Conservation (phyloP, 164 flowering plant species). For the Dillenia turbinata region DNA sequence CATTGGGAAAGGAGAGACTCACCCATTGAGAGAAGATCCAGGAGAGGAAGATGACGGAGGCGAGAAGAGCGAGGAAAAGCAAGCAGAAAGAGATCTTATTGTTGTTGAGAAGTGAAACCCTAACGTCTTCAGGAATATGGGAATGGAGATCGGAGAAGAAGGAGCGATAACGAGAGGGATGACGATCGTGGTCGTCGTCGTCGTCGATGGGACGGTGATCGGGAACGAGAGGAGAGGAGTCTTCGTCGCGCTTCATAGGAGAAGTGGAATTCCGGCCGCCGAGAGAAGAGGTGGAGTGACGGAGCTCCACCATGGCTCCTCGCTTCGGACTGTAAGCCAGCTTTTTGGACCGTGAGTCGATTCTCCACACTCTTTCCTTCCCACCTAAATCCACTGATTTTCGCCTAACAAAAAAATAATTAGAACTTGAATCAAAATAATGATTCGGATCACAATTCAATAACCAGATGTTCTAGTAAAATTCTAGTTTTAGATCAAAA, state of each 20-base stretch:
- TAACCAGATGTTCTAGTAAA: too few species aligned
- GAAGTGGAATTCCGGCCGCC: slow-evolving; percentile 65
- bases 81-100: slow-evolving; percentile 46
- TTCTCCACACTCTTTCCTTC: too few species aligned
- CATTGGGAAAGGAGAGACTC: slow-evolving; percentile 11
- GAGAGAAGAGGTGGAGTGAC: slow-evolving; percentile 76
- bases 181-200: slow-evolving; percentile 40
- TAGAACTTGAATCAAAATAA: too few species aligned
- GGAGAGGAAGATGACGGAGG: slow-evolving; percentile 44
- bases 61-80: slow-evolving; percentile 29
- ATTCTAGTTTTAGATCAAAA: too few species aligned
- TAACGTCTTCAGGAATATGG: slow-evolving; percentile 40
- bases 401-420: too few species aligned
- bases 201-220: slow-evolving; percentile 32
- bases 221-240: slow-evolving; percentile 40
- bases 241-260: slow-evolving; percentile 69
- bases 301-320: slow-evolving; percentile 83
- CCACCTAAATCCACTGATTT: too few species aligned
- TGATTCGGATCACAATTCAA: too few species aligned
- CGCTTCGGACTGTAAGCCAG: slow-evolving; percentile 39
- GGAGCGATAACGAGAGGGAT: slow-evolving; percentile 39
- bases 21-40: slow-evolving; percentile 51
- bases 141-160: slow-evolving; percentile 34
- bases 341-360: background rate
- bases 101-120: slow-evolving; percentile 31